phyloP scores from a whole-genome alignment of 495 filamentous ascomycete genomes.

The Friedmanniomyces endolithicus region DNA sequence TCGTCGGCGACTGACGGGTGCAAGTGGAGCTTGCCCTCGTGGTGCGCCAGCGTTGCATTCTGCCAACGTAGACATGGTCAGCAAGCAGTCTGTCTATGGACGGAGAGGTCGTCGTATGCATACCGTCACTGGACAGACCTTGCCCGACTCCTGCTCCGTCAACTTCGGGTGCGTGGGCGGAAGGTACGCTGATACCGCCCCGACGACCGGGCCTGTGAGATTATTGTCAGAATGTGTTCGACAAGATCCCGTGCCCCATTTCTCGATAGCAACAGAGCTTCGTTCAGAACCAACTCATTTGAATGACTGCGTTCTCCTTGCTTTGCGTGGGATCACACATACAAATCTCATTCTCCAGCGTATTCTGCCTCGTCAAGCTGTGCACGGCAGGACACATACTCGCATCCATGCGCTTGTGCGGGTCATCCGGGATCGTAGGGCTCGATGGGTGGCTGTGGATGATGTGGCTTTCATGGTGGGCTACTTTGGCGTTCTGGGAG shows the following conservation, averaged over 20 bases:
- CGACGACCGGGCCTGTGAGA: slow-evolving; percentile 4
- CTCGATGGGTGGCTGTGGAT: slow-evolving; percentile 18
- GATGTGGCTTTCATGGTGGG: slow-evolving; percentile 7
- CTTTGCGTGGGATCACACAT: too few relatives aligned
- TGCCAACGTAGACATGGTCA: not conserved
- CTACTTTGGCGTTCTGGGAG: slow-evolving; percentile 14
- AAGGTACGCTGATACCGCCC: slow-evolving; percentile 7
- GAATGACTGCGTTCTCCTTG: too few relatives aligned
- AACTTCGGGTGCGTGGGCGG: slow-evolving; percentile 14
- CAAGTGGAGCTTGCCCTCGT: slow-evolving; percentile 13
- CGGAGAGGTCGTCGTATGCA: not conserved
- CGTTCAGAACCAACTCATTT: too few relatives aligned
- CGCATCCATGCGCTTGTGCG: slow-evolving; percentile 4
- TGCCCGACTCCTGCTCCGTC: slow-evolving; percentile 12
- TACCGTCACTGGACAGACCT: not conserved
- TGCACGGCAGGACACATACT: slow-evolving; percentile 6
- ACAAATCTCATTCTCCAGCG: slow-evolving; percentile 9
- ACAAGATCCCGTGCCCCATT: not conserved
- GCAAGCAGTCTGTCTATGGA: not conserved
- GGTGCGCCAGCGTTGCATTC: slow-evolving; percentile 16
- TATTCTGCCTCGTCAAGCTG: slow-evolving; percentile 1
- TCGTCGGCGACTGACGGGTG: slow-evolving; percentile 11
- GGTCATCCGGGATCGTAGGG: slow-evolving; percentile 2
- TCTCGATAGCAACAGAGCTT: too few relatives aligned
- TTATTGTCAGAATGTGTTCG: not conserved